Base-by-base conservation (phyloP, 148 eudicot genomes). In the Cornus florida region DNA sequence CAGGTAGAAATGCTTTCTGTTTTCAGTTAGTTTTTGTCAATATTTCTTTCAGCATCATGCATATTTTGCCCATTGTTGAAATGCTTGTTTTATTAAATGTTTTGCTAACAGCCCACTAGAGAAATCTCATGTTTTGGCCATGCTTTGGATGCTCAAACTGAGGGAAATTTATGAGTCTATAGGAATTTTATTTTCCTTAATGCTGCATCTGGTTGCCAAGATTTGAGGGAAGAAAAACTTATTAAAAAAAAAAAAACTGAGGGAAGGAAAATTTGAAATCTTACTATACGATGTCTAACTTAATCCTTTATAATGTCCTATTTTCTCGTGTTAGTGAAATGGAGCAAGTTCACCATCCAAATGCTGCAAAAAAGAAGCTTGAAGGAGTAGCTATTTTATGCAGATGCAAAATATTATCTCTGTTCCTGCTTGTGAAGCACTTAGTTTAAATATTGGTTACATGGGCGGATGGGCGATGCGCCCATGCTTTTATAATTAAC, bases 1-100 rank as follows among this genome's bases (percentile, higher is more conserved):
- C 98, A 94, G 95, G 98, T 94, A 64, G 60, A 62, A 28, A 28
- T 28, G 28, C 66, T n/a, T 17, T 82, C 22, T 74, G 41, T 32
- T 13, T 66, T 14, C 64, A 41, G 14, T 46, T 69, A 14, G 19
- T 74, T 74, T 64, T 74, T 73, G 22, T 32, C 28, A 10, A 14
- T 72, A 17, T n/a, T 6, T 19, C 4, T 62, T 20, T 2, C 10
- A 24, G 24, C 32, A 70, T 43, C 48, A 53, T 67, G 74, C 66
- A 20, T 68, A 2, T 64, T 65, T 48, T 68, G 17, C 50, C 35
- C 17, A 24, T 39, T 35, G 75, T 39, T 57, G 62, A 35, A 35
- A 35, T 35, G 38, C 38, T 35, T 35, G 32, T 68, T 74, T 62
- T 38, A 23, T 59, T 35, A 32, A 50, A 19, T 33, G 24, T 33